Evolutionary conservation across 306 rosid species (phyloP), one percentile per base, ranked within the genome.

Genomic region (Cyclanthera cordifolia): DNA sequence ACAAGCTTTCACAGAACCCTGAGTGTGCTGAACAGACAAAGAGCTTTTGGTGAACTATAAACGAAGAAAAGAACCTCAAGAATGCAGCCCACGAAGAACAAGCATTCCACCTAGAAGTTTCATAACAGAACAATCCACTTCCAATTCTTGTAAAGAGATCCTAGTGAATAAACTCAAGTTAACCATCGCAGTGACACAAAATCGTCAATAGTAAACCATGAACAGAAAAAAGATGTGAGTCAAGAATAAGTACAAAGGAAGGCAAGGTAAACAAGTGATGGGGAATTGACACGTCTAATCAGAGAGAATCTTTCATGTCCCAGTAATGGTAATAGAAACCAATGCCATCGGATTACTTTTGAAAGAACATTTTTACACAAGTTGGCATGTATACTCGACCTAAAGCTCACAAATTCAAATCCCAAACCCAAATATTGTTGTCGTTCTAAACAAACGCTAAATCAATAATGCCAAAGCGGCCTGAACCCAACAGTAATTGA

Each of bases 81-180:
- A 66, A 65, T 13, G 10, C n/a, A 63, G 15, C 21, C 53, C 53
- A 65, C 23, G 46, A 24, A 65, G 70, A 65, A 66, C 51, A 66
- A 24, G 71, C 34, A 64, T 20, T 64, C 32, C 52, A 64, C 20
- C 69, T 12, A 20, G 6, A 64, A 64, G 50, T 21, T 64, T 43
- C 69, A 21, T 12, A 20, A 23, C 28, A 64, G 53, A 64, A 64
- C 19, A 39, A 20, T 15, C 32, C 13, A 64, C 20, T 21, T 6
- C 13, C 34, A 41, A 43, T 41, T 41, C 19, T 43, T 13, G 32
- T 63, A 43, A 21, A 21, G 34, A 64, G 34, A 10, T 20, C 51
- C 19, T 21, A 64, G 16, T 12, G 37, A 77, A 32, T 32, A 59
- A 32, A 32, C 47, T n/a, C 43, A 14, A 15, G 64, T 57, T 56